A percentile compares a stretch with the other conserved stretches of the same genome.
These are phyloP conservation scores for Pythium sukuiense DNA, from an alignment of 352 stramenopile species.

Conservation along the genomic window DNA sequence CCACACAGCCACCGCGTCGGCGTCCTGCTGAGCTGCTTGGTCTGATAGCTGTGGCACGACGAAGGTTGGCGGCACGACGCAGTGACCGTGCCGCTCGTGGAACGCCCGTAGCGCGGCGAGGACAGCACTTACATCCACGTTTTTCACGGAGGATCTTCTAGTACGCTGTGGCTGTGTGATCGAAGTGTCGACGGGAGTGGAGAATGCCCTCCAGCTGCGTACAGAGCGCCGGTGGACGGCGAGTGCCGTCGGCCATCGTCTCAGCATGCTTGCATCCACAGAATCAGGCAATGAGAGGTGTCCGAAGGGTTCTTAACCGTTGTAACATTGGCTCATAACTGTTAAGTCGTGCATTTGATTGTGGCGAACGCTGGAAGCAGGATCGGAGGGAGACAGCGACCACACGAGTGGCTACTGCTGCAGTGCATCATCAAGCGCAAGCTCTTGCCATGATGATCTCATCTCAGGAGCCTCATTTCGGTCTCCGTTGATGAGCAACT, in stretches of 20 bases:
- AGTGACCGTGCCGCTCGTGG: neutral
- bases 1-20: constrained; percentile 25
- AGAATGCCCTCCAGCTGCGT: neutral
- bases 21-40: neutral
- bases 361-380: too few relatives aligned
- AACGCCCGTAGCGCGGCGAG: neutral
- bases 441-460: neutral
- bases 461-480: neutral
- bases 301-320: neutral
- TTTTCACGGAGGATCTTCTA: neutral
- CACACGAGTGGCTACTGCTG: neutral
- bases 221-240: neutral
- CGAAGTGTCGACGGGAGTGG: neutral
- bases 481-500: too few relatives aligned
- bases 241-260: neutral
- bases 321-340: neutral
- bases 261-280: neutral
- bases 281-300: neutral
- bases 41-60: neutral
- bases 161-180: neutral
- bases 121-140: neutral
- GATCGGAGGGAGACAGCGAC: neutral
- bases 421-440: neutral
- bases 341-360: neutral
- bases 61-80: neutral